Conservation (phyloP, 83 land plant species). For the Thuja plicata region DNA sequence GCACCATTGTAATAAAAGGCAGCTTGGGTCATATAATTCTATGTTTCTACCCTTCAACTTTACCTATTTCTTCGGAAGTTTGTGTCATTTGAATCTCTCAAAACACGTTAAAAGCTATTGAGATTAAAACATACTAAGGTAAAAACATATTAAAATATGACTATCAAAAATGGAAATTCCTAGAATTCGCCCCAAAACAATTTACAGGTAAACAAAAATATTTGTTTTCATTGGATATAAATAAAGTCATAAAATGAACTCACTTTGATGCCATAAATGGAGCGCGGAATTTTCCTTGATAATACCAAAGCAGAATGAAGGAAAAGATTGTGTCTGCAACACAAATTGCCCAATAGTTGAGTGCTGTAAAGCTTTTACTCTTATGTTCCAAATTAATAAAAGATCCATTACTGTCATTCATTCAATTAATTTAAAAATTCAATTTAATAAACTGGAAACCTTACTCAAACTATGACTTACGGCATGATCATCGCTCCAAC, state of each 20-base stretch:
- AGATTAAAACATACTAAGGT: background rate
- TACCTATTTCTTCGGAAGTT: background rate
- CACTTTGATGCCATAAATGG: constrained; percentile 65
- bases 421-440: constrained; percentile 7
- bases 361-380: background rate
- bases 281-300: constrained; percentile 74
- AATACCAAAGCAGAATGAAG: constrained; percentile 89
- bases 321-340: constrained; percentile 77
- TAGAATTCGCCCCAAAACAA: background rate
- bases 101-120: background rate
- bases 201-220: background rate
- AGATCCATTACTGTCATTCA: background rate
- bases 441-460: background rate
- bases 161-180: background rate
- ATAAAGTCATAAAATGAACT: background rate
- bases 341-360: constrained; percentile 1
- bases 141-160: background rate
- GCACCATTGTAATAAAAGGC: background rate
- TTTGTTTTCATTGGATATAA: background rate
- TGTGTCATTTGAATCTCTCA: background rate
- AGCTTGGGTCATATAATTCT: background rate
- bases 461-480: constrained; percentile 36
- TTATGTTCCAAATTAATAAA: background rate
- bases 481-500: constrained; percentile 98
- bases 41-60: background rate